Percentiles rank a stretch among this genome's conserved stretches.
These are phyloP conservation scores for Cystobasidium sp. DNA, from an alignment of 1,284 basidiomycete species.

Conservation along the genomic window DNA sequence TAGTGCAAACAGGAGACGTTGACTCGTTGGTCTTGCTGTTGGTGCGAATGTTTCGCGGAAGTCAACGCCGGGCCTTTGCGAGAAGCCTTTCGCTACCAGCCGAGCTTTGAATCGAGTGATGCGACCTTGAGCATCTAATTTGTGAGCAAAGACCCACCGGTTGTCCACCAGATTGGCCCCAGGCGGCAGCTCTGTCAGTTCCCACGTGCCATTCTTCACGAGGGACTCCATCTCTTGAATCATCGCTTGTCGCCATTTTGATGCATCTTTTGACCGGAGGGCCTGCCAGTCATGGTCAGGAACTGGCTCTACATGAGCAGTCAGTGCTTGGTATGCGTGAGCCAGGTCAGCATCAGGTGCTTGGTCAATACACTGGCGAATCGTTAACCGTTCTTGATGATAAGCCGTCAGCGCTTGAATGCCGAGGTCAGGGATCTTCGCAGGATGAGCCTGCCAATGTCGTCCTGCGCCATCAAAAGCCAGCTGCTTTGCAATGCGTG, in stretches of 20 bases:
- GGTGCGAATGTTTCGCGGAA: conserved; percentile 61
- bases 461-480: no score
- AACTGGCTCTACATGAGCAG: background rate
- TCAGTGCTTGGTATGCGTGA: background rate
- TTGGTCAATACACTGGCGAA: no score
- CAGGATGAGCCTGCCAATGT: no score
- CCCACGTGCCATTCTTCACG: background rate
- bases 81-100: conserved; percentile 51
- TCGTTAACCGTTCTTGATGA: no score
- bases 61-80: conserved; percentile 59
- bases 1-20: conserved; percentile 51
- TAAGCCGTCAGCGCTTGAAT: no score
- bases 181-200: background rate
- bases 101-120: conserved; percentile 53
- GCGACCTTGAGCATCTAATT: background rate
- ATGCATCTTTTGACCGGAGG: background rate
- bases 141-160: background rate
- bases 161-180: background rate
- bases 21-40: conserved; percentile 57
- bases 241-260: background rate
- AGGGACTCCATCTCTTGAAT: background rate
- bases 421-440: no score
- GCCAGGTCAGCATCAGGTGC: background rate
- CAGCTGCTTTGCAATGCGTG: no score
- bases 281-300: background rate